These are phyloP conservation scores for Eutypa lata DNA, from an alignment of 2,329 filamentous ascomycete genomes.

Conservation along the genomic window DNA sequence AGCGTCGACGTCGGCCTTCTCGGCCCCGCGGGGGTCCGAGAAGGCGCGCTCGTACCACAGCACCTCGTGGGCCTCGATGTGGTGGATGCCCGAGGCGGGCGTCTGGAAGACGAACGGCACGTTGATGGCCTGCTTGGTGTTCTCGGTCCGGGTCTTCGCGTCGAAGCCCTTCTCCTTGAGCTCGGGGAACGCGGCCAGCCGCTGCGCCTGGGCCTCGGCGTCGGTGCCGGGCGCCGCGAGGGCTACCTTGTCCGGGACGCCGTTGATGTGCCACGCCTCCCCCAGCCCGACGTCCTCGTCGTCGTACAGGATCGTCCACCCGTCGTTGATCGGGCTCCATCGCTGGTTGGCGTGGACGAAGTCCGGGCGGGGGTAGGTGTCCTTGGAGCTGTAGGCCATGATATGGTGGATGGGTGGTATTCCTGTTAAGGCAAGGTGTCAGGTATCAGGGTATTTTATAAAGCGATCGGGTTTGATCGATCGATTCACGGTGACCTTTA, in stretches of 20 bases:
- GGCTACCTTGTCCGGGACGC: slow-evolving; percentile 43
- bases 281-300: slow-evolving; percentile 56
- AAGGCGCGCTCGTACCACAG: slow-evolving; percentile 62
- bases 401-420: slow-evolving; percentile 1
- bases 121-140: slow-evolving; percentile 50
- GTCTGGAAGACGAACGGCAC: slow-evolving; percentile 67
- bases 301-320: slow-evolving; percentile 64
- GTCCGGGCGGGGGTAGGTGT: slow-evolving; percentile 61
- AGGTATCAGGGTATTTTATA: too few relatives aligned
- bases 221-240: slow-evolving; percentile 25
- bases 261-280: slow-evolving; percentile 50
- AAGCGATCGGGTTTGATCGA: too few relatives aligned
- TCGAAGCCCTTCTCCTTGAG: slow-evolving; percentile 45
- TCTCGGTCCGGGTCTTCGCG: slow-evolving; percentile 24
- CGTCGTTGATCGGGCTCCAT: slow-evolving; percentile 61
- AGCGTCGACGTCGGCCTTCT: slow-evolving; percentile 34
- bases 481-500: too few relatives aligned
- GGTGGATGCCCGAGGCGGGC: slow-evolving; percentile 59
- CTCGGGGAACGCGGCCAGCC: slow-evolving; percentile 47
- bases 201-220: slow-evolving; percentile 38
- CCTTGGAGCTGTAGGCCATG: slow-evolving; percentile 28
- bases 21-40: slow-evolving; percentile 41
- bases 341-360: slow-evolving; percentile 53
- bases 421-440: neutral
- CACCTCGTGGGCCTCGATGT: slow-evolving; percentile 62